Conservation (phyloP, 192 early-diverging fungal species). For the Backusella westeae region DNA sequence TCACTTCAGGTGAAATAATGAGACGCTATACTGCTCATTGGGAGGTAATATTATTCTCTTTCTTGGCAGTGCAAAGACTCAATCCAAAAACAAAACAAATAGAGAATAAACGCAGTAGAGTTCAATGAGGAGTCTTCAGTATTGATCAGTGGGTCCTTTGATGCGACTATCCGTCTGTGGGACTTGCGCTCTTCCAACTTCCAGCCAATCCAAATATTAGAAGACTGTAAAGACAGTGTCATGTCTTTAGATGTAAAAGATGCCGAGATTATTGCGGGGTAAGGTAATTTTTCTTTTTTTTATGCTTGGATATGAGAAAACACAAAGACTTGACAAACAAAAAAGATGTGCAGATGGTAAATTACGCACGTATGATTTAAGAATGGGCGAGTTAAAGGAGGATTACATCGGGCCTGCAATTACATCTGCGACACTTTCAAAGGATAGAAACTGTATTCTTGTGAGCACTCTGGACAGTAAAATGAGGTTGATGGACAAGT, state of each 20-base stretch:
- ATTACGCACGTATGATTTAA: conserved; percentile 83
- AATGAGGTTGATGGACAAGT: conserved; percentile 83
- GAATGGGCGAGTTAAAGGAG: conserved; percentile 63
- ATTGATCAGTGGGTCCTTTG: conserved; percentile 73
- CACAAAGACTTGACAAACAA: background rate
- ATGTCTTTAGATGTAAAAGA: conserved; percentile 71
- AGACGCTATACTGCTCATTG: conserved; percentile 78
- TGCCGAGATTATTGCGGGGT: conserved; percentile 74
- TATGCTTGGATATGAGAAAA: background rate
- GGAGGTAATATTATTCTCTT: conserved; percentile 46
- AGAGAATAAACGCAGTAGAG: conserved; percentile 80
- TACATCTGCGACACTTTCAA: conserved; percentile 66
- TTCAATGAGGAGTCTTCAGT: conserved; percentile 79
- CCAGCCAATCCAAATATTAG: conserved; percentile 78
- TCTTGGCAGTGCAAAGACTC: background rate
- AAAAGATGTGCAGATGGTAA: conserved; percentile 73
- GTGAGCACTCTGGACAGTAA: conserved; percentile 74
- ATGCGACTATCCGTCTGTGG: conserved; percentile 78
- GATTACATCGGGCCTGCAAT: conserved; percentile 80
- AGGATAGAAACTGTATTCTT: conserved; percentile 72
- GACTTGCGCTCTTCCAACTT: conserved; percentile 58
- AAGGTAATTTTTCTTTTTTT: conserved; percentile 12
- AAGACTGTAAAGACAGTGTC: conserved; percentile 86
- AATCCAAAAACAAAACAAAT: background rate
- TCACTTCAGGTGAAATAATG: conserved; percentile 66